Percentiles rank a stretch among this genome's conserved stretches.
These are phyloP conservation scores for Pholiota molesta DNA, from an alignment of 768 basidiomycete genomes.

Conservation along the genomic window DNA sequence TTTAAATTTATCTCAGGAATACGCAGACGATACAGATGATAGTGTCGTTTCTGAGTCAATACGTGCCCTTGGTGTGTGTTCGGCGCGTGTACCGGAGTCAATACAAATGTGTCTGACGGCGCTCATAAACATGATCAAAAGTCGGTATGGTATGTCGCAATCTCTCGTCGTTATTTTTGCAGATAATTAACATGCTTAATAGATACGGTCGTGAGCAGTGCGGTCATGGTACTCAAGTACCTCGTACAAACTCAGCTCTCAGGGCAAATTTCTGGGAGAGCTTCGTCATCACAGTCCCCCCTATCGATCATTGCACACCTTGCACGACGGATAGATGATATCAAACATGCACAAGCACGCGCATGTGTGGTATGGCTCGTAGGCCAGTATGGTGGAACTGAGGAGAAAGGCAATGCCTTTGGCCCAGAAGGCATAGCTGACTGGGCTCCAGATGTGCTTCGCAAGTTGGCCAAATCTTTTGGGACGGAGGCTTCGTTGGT, in stretches of 20 bases:
- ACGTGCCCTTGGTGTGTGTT: conserved; percentile 77
- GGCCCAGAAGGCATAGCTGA: conserved; percentile 61
- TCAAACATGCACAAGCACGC: conserved; percentile 77
- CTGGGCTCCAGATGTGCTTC: conserved; percentile 89
- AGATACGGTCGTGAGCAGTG: conserved; percentile 80
- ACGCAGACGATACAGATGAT: conserved; percentile 79
- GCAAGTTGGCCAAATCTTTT: conserved; percentile 80
- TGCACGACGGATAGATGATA: conserved; percentile 76
- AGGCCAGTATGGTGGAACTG: conserved; percentile 74
- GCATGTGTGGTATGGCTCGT: conserved; percentile 94
- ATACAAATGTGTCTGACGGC: conserved; percentile 72
- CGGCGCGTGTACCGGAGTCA: conserved; percentile 67
- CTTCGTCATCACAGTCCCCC: conserved; percentile 41
- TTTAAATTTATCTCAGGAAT: conserved; percentile 55
- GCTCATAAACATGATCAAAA: conserved; percentile 81
- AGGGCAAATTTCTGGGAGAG: conserved; percentile 27
- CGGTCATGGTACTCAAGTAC: conserved; percentile 84
- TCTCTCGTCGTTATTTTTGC: not conserved
- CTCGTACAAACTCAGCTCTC: conserved; percentile 74
- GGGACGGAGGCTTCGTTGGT: conserved; percentile 63
- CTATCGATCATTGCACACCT: conserved; percentile 77
- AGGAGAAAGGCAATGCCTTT: conserved; percentile 10
- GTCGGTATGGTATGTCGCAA: conserved; percentile 59
- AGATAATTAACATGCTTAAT: not conserved
- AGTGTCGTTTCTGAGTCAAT: conserved; percentile 72